Conservation (phyloP, 495 filamentous ascomycete genomes). For the Penicillium malachiteum region DNA sequence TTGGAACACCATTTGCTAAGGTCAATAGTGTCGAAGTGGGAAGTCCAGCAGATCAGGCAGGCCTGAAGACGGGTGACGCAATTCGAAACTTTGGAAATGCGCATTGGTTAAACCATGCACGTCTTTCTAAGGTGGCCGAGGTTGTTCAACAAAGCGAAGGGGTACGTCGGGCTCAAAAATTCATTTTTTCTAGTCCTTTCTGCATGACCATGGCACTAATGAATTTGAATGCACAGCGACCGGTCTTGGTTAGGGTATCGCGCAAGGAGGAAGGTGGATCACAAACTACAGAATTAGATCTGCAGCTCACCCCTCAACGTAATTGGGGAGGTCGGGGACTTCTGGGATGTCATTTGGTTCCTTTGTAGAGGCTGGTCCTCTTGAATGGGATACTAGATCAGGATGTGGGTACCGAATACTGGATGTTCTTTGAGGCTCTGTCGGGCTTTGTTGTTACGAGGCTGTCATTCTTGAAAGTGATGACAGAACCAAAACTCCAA, state of each 20-base stretch:
- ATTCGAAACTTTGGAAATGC: conserved; percentile 82
- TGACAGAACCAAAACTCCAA: no score
- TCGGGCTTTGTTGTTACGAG: neutral
- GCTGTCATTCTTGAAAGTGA: no score
- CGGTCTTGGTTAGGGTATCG: conserved; percentile 68
- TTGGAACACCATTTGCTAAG: conserved; percentile 79
- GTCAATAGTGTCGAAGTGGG: conserved; percentile 77
- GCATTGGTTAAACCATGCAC: conserved; percentile 80
- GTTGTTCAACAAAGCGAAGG: conserved; percentile 85
- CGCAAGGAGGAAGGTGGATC: conserved; percentile 44
- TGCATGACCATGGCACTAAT: conserved; percentile 8
- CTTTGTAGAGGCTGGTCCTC: conserved; percentile 42
- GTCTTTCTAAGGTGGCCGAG: conserved; percentile 78
- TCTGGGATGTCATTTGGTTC: conserved; percentile 85
- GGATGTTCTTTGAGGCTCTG: neutral
- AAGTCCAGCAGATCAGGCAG: conserved; percentile 83
- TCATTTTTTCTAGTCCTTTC: neutral
- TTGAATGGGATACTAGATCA: conserved; percentile 7
- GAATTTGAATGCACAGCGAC: conserved; percentile 41
- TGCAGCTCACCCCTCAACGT: conserved; percentile 69
- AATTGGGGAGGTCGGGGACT: conserved; percentile 88
- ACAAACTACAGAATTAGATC: conserved; percentile 53
- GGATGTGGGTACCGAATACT: conserved; percentile 1
- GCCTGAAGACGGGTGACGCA: conserved; percentile 77
- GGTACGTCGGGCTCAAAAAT: conserved; percentile 53